Evolutionary conservation across 176 grass and related monocot genomes (phyloP).

Genomic region (Rhynchospora breviuscula): DNA sequence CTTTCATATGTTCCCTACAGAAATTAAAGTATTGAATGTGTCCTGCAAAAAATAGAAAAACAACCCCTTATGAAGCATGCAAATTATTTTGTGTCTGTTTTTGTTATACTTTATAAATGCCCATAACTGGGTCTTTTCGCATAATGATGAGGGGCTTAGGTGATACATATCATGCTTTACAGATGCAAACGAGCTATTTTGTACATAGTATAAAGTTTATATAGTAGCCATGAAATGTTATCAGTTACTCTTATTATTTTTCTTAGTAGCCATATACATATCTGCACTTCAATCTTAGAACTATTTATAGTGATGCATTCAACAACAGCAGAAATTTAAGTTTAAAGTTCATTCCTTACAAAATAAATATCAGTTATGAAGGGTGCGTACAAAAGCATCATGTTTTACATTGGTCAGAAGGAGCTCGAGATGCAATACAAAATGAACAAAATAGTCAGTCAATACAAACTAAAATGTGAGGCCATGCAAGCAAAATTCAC

Average conservation of each 20-base stretch:
- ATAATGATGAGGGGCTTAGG: neutral
- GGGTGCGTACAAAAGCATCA: constrained; percentile 71
- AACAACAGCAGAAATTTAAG: neutral
- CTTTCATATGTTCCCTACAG: neutral
- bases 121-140: neutral
- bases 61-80: neutral
- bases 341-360: constrained; percentile 4
- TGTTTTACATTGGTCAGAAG: constrained; percentile 94
- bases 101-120: neutral
- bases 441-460: constrained; percentile 67
- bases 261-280: neutral
- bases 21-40: neutral
- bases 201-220: neutral
- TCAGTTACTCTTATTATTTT: neutral
- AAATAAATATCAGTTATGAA: constrained; percentile 67
- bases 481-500: constrained; percentile 76
- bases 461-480: constrained; percentile 79
- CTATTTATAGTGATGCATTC: neutral
- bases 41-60: neutral
- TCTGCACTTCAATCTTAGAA: neutral
- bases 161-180: neutral
- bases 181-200: neutral
- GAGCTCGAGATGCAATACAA: constrained; percentile 91
- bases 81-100: neutral
- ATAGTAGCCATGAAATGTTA: neutral